Evolutionary conservation across 768 basidiomycete genomes (phyloP), one percentile per base, ranked within the genome.

Genomic region (Butyriboletus loyo): DNA sequence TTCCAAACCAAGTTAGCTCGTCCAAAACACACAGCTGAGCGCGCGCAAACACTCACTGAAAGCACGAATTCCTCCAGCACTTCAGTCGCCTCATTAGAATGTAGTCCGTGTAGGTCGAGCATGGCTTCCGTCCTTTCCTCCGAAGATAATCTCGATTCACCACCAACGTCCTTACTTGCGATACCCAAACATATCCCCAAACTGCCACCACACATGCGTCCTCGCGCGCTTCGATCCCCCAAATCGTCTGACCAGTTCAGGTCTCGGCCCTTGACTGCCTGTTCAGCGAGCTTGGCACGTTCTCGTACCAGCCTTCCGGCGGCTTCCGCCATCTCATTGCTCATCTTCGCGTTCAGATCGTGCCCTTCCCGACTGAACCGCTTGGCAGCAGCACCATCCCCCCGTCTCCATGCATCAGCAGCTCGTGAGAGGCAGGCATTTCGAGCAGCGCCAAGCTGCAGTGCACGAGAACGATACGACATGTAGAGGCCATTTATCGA

Each of bases 371-470:
- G 77, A 56, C 88, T 91, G 73, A 96, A 98, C 42, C 92, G 78
- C 72, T 98, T 97, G 34, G 97, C 97, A 1, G 90, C 88, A 0
- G 95, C 93, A 3, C 96, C 96, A 60, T 99, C 97, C 1, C 96
- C 95, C 2, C 92, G 80, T 49, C 92, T 80, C 91, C 93, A 99
- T 4, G 95, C 93, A 62, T 97, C 94, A 3, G 97, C 96, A 13
- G 97, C 97, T 39, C 93, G 84, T 2, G 92, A 92, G 25, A 99
- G 77, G 68, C 92, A 97, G 15, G 92, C 92, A 61, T 98, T 98
- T 34, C 97, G 79, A 30, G 92, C 92, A 2, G 92, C 89, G 45
- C 96, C 97, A 22, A 98, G 84, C 62, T 97, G 89, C 52, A 98
- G 78, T 24, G 92, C 94, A 31, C 89, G 84, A 31, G 86, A 79